These are phyloP conservation scores for Pseudogymnoascus verrucosus DNA, from an alignment of 2,329 filamentous ascomycete genomes.

Conservation along the genomic window DNA sequence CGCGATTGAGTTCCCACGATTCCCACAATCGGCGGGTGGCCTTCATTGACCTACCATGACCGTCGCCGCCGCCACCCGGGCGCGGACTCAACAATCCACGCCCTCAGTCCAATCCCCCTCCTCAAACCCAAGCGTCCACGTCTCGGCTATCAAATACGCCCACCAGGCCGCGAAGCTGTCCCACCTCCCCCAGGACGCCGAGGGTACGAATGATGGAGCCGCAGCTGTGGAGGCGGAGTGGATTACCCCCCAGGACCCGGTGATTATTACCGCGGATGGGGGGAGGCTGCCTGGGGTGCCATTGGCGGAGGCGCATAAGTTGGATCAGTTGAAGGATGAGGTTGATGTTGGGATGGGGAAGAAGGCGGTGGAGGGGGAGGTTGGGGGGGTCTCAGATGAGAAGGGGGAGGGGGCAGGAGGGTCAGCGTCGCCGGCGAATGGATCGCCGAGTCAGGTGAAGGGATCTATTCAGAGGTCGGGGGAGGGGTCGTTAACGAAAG, in stretches of 20 bases:
- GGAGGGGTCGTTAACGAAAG: slow-evolving; percentile 37
- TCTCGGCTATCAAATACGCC: slow-evolving; percentile 45
- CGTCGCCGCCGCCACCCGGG: not conserved
- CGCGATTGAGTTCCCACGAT: no score
- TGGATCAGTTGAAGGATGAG: slow-evolving; percentile 55
- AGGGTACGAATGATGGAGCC: slow-evolving; percentile 26
- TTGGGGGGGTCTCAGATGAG: slow-evolving; percentile 30
- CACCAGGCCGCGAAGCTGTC: slow-evolving; percentile 54
- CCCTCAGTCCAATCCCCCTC: not conserved
- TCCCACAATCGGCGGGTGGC: not conserved
- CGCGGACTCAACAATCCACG: not conserved
- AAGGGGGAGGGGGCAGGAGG: slow-evolving; percentile 27
- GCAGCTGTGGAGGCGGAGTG: slow-evolving; percentile 56
- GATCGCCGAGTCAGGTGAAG: slow-evolving; percentile 23
- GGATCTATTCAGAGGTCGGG: slow-evolving; percentile 36
- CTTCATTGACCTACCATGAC: not conserved
- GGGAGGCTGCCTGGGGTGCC: slow-evolving; percentile 61
- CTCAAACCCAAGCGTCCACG: not conserved
- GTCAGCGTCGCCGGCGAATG: slow-evolving; percentile 20
- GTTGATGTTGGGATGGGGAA: slow-evolving; percentile 24
- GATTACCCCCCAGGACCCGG: slow-evolving; percentile 62
- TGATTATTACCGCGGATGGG: slow-evolving; percentile 61
- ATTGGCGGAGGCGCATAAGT: slow-evolving; percentile 58
- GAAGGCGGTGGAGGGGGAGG: slow-evolving; percentile 19
- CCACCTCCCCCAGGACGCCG: slow-evolving; percentile 25